A percentile compares a stretch with the other conserved stretches of the same genome.
Evolutionary conservation across 371 early-diverging fungal species (phyloP).

Genomic region (Syncephalastrum contaminatum): DNA sequence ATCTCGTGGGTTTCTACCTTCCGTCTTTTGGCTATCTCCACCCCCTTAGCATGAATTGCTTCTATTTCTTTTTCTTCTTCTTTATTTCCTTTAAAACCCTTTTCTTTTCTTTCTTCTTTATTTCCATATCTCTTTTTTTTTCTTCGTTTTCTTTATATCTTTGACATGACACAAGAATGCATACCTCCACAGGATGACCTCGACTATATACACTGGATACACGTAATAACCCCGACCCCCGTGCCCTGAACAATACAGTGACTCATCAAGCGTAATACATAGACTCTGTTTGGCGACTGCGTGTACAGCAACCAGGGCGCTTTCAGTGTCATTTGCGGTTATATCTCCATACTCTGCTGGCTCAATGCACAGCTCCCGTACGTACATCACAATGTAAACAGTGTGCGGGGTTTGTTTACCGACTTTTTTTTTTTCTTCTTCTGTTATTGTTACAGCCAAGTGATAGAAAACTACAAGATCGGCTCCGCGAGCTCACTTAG

Average conservation of each 20-base stretch:
- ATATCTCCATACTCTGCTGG: conserved; percentile 72
- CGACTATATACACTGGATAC: conserved; percentile 32
- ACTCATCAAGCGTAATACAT: not conserved
- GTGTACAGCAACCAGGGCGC: conserved; percentile 50
- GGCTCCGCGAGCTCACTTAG: conserved; percentile 58
- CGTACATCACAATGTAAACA: conserved; percentile 1
- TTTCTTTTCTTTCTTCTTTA: not conserved
- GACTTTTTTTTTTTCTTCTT: not conserved
- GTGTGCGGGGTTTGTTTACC: conserved; percentile 18
- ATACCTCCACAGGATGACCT: conserved; percentile 14
- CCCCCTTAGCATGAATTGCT: too few species aligned
- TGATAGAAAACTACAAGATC: conserved; percentile 59
- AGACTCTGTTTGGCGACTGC: conserved; percentile 57
- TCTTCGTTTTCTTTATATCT: conserved; percentile 2
- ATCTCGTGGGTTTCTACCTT: too few species aligned
- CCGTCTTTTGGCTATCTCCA: too few species aligned
- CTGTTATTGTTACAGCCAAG: conserved; percentile 43
- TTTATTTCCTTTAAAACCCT: not conserved
- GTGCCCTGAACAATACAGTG: conserved; percentile 1
- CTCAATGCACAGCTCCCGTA: conserved; percentile 81
- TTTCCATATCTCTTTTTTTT: not conserved
- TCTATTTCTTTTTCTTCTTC: too few species aligned
- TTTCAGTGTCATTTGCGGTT: conserved; percentile 52
- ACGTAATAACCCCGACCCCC: conserved; percentile 17
- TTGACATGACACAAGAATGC: conserved; percentile 2